Percentiles rank a stretch among this genome's conserved stretches.
Evolutionary conservation across 2,329 filamentous ascomycete genomes (phyloP).

Genomic region (Talaromyces sp.): DNA sequence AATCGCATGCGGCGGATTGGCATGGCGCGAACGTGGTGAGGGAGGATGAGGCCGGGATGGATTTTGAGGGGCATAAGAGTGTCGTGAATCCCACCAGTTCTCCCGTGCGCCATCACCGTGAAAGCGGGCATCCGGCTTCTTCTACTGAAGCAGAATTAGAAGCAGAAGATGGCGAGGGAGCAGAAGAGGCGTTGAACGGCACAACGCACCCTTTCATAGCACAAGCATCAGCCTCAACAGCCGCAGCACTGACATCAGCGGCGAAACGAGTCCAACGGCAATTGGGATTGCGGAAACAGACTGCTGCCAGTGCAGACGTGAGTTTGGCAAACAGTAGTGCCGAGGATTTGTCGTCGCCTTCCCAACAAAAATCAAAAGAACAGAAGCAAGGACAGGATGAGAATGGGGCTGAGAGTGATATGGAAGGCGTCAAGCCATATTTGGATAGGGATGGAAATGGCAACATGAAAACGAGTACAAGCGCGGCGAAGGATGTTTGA

Average conservation of each 20-base stretch:
- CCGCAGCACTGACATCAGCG: conserved; percentile 17
- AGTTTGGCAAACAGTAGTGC: conserved; percentile 74
- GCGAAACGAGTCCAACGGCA: conserved; percentile 38
- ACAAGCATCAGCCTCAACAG: conserved; percentile 20
- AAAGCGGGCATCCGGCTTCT: not conserved
- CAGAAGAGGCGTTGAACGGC: conserved; percentile 21
- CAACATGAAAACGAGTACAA: not conserved
- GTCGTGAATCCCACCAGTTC: conserved; percentile 9
- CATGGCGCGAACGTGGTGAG: conserved; percentile 50
- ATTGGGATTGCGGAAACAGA: conserved; percentile 64
- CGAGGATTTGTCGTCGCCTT: conserved; percentile 24
- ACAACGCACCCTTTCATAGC: conserved; percentile 17
- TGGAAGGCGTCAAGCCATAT: conserved; percentile 40
- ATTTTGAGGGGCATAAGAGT: conserved; percentile 20
- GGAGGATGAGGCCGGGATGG: conserved; percentile 12
- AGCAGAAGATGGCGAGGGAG: not conserved
- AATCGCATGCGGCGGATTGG: conserved; percentile 72
- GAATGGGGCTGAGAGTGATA: conserved; percentile 32
- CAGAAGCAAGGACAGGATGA: conserved; percentile 23
- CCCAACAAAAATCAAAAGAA: conserved; percentile 27
- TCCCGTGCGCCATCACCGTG: not conserved
- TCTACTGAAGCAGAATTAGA: not conserved
- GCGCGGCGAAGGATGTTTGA: not conserved
- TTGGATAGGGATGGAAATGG: conserved; percentile 12
- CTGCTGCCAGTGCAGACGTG: conserved; percentile 61